A percentile compares a stretch with the other conserved stretches of the same genome.
Conservation (phyloP, 176 grass and related monocot species). For the Melocanna baccifera region DNA sequence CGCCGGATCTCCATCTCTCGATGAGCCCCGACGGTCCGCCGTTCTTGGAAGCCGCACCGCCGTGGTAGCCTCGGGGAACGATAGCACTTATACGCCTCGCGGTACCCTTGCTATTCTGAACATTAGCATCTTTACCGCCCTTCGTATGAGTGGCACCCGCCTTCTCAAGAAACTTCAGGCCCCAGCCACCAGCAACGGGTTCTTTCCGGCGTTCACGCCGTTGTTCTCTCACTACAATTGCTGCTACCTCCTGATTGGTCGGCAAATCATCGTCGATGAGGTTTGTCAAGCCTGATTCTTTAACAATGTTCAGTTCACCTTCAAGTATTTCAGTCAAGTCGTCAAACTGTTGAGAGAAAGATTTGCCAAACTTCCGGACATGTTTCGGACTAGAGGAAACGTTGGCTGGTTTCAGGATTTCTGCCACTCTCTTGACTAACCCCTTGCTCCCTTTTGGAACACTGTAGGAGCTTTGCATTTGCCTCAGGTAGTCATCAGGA, state of each 20-base stretch:
- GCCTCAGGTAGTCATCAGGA: slow-evolving; percentile 49
- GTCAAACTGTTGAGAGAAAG: slow-evolving; percentile 38
- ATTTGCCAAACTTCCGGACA: slow-evolving; percentile 35
- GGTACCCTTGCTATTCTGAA: slow-evolving; percentile 5
- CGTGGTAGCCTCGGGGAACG: slow-evolving; percentile 72
- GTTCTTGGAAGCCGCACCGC: slow-evolving; percentile 13
- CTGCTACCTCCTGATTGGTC: slow-evolving; percentile 51
- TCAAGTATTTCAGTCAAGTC: slow-evolving; percentile 8
- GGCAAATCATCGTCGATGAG: slow-evolving; percentile 38
- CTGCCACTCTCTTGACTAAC: slow-evolving; percentile 54
- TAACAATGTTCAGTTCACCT: slow-evolving; percentile 21
- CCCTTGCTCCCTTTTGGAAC: slow-evolving; percentile 46
- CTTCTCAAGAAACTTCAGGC: slow-evolving; percentile 84
- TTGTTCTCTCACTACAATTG: slow-evolving; percentile 62
- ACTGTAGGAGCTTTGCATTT: slow-evolving; percentile 38
- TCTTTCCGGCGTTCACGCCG: slow-evolving; percentile 11
- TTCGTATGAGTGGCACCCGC: slow-evolving; percentile 10
- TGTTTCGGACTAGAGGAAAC: slow-evolving; percentile 50
- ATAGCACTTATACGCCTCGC: slow-evolving; percentile 40
- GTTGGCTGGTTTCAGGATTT: slow-evolving; percentile 58
- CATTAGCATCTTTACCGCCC: neutral
- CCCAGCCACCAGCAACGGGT: slow-evolving; percentile 61
- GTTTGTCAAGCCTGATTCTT: slow-evolving; percentile 33
- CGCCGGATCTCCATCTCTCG: slow-evolving; percentile 62
- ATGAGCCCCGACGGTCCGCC: slow-evolving; percentile 50